A percentile compares a stretch with the other conserved stretches of the same genome.
Conservation (phyloP, 2,329 filamentous ascomycete species). For the Cadophora sp. region DNA sequence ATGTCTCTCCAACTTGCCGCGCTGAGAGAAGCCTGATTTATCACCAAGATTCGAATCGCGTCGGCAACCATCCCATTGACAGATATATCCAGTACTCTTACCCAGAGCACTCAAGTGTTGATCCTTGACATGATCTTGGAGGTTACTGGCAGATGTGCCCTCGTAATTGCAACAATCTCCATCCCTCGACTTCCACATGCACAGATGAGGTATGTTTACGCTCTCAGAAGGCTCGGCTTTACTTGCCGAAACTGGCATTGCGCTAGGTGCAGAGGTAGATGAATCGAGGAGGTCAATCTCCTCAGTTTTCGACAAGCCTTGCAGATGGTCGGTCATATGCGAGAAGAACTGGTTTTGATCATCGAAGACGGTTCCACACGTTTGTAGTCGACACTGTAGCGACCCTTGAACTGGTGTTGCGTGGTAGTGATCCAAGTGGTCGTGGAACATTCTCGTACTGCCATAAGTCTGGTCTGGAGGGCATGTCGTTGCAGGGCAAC, state of each 20-base stretch:
- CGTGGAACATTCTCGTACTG: conserved; percentile 40
- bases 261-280: background rate
- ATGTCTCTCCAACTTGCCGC: conserved; percentile 69
- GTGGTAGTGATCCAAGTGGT: conserved; percentile 42
- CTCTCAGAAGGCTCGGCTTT: conserved; percentile 6
- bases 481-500: conserved; percentile 42
- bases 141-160: conserved; percentile 49
- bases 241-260: background rate
- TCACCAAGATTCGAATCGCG: conserved; percentile 46
- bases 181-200: conserved; percentile 39
- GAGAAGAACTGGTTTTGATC: conserved; percentile 37
- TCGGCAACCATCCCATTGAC: conserved; percentile 62
- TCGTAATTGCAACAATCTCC: conserved; percentile 28
- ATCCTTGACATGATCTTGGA: conserved; percentile 62
- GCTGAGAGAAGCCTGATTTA: conserved; percentile 60
- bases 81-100: conserved; percentile 58
- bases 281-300: conserved; percentile 31
- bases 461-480: conserved; percentile 33
- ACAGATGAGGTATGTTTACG: conserved; percentile 31
- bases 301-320: conserved; percentile 31
- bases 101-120: conserved; percentile 56
- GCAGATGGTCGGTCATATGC: conserved; percentile 39
- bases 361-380: conserved; percentile 37
- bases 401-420: conserved; percentile 39
- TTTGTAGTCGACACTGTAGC: conserved; percentile 39